Conservation (phyloP, 108 stramenopile species). For the Nitzschia palea region DNA sequence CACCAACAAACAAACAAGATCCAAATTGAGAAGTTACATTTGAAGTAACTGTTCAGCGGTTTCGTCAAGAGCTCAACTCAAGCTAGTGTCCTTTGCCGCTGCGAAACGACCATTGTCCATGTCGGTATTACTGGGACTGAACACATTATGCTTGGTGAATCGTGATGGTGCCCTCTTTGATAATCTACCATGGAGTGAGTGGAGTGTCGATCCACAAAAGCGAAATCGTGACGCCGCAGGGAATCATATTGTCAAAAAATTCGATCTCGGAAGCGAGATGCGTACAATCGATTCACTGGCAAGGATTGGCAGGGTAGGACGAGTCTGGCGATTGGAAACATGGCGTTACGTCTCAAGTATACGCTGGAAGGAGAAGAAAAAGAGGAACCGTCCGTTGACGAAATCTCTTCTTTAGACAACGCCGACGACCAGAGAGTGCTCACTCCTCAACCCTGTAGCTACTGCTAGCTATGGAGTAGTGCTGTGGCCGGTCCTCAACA, state of each 20-base stretch:
- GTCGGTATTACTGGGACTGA: conserved; percentile 47
- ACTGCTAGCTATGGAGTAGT: no score
- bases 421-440: no score
- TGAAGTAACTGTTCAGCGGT: no score
- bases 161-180: conserved; percentile 76
- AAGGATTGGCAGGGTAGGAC: conserved; percentile 52
- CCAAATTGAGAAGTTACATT: no score
- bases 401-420: no score
- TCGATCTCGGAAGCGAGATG: conserved; percentile 78
- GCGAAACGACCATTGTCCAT: conserved; percentile 49
- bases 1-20: no score
- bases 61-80: conserved; percentile 24
- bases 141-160: conserved; percentile 64
- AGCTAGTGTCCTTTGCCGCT: conserved; percentile 49
- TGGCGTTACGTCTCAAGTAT: conserved; percentile 40
- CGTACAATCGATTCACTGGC: conserved; percentile 82
- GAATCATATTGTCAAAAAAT: conserved; percentile 58
- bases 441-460: no score
- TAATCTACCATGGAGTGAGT: conserved; percentile 71
- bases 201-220: conserved; percentile 72
- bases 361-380: conserved; percentile 33
- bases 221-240: conserved; percentile 70
- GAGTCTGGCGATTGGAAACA: conserved; percentile 55
- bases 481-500: no score
- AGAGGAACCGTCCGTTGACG: no score